These are phyloP conservation scores for Endocarpon pusillum DNA, from an alignment of 495 filamentous ascomycete species.

Conservation along the genomic window DNA sequence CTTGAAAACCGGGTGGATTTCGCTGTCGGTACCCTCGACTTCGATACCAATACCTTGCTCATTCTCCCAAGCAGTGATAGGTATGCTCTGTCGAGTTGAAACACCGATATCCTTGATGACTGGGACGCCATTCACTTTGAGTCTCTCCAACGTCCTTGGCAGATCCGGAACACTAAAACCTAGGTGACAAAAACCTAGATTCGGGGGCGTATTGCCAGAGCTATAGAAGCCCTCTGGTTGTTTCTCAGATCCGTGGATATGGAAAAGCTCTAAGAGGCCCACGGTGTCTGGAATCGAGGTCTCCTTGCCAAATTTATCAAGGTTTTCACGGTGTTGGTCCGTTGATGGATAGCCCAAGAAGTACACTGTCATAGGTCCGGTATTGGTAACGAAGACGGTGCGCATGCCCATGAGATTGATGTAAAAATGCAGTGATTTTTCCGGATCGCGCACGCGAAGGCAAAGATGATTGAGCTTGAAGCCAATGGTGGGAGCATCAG, in stretches of 20 bases:
- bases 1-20: constrained; percentile 20
- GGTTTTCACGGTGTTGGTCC: constrained; percentile 8
- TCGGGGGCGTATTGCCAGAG: constrained; percentile 18
- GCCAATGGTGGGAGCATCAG: constrained; percentile 18
- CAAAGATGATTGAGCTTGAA: constrained; percentile 31
- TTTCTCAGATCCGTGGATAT: constrained; percentile 20
- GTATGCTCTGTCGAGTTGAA: constrained; percentile 15
- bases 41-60: constrained; percentile 16
- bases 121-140: constrained; percentile 16
- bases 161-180: constrained; percentile 25
- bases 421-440: constrained; percentile 27
- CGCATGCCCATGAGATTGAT: constrained; percentile 30
- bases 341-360: constrained; percentile 24
- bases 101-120: constrained; percentile 23
- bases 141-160: constrained; percentile 13
- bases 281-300: constrained; percentile 14
- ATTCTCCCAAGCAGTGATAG: constrained; percentile 22
- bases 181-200: constrained; percentile 24
- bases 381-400: constrained; percentile 28
- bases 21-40: too few relatives aligned
- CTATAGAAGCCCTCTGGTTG: constrained; percentile 5
- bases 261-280: constrained; percentile 21
- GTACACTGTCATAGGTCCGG: constrained; percentile 26
- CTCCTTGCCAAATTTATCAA: constrained; percentile 14
- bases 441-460: constrained; percentile 23